Evolutionary conservation across 2,329 filamentous ascomycete species (phyloP), one percentile per base, ranked within the genome.

Genomic region (Pyrenophora graminea): DNA sequence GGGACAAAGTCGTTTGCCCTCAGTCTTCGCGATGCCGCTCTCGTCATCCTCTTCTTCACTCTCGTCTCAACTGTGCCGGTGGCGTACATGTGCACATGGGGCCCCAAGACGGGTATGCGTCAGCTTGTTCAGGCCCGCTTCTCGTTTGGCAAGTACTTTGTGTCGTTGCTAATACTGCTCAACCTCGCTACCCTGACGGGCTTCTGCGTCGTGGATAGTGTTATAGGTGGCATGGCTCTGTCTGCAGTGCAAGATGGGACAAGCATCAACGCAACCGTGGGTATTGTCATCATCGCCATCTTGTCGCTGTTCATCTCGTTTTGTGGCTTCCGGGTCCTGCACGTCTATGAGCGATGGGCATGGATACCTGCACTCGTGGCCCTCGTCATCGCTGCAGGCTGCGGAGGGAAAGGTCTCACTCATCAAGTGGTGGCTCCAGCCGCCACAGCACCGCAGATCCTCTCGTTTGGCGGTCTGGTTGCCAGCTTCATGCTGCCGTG

Each of bases 51-150:
- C 39, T 87, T 87, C 74, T 87, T 87, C 69, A 80, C 78, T 9
- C 67, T 87, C 15, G 58, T 86, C 21, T 81, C 80, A 1, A 80
- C 80, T 0, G 52, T 79, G 6, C 74, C 80, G 0, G 80, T 83
- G 0, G 84, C 82, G 3, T 85, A 81, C 59, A 72, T 87, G 21
- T 79, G 79, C 36, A 84, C 80, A 0, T 70, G 85, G 43, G 84
- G 84, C 0, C 82, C 84, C 3, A 81, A 80, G 68, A 86, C 83
- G 8, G 85, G 84, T 36, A 81, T 87, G 78, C 78, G 85, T 13
- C 84, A 87, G 68, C 85, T 87, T 78, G 80, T 87, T 6, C 83
- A 85, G 58, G 84, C 85, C 3, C 77, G 85, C 18, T 87, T 82
- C 67, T 82, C 80, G 34, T 88, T 85, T 64, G 68, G 68, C 18